Base-by-base conservation (phyloP, 2,329 filamentous ascomycete genomes). In the Paraphoma sp. region DNA sequence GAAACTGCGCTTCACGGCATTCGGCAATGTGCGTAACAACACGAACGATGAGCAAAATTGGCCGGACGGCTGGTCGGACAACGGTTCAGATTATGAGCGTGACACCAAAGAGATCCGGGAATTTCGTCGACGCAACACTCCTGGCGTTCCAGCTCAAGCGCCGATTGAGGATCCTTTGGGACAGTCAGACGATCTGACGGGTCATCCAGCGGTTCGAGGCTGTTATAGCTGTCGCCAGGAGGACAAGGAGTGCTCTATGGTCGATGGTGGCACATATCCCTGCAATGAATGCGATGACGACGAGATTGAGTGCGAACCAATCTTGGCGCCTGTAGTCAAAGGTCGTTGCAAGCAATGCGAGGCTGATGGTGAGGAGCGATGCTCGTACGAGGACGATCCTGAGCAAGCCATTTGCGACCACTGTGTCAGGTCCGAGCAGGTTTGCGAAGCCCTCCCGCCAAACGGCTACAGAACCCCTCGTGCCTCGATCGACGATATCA, bases 171-270 rank as follows among this genome's bases (percentile, higher is more conserved):
- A 75, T 50, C 71, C 73, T 3, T 23, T 45, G 0, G 53, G 51
- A 4, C 44, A 64, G 12, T 6, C 65, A 0, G 59, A 71, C n/a
- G 73, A 75, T 36, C 48, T 76, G 1, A 72, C 70, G 4, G 72
- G 74, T 1, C 60, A 76, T 29, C 75, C 77, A 6, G 65, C 45
- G 4, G 67, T 71, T 10, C 68, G 74, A 41, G 75, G 73, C 3
- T 80, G 78, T 56, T 57, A 61, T 23, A 49, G 57, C 3, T 81
- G 79, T 53, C 67, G 70, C 12, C 50, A 49, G 52, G 51, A 55
- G 30, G 63, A 28, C 7, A 64, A 36, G 18, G 31, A 16, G 3
- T 78, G 64, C 54, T 70, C 53, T 54, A 73, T 69, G 67, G 65
- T 54, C 51, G 62, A 57, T 63, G 72, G 62, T n/a, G 67, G 56